These are phyloP conservation scores for Debaryomyces hansenii DNA, from an alignment of 805 yeast genomes.

Conservation along the genomic window DNA sequence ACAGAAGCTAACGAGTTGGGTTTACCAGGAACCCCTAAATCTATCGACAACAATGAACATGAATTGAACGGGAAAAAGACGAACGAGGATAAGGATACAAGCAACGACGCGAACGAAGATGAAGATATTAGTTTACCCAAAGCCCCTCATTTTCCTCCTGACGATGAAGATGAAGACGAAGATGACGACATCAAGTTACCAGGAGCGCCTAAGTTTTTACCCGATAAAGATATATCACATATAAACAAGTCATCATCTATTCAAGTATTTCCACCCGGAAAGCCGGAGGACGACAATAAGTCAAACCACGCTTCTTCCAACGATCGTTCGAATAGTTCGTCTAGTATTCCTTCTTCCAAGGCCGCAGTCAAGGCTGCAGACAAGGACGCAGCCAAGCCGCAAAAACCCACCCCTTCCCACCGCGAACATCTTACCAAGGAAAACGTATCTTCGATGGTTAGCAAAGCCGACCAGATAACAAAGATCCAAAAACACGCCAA, in stretches of 20 bases:
- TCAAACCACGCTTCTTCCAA: background rate
- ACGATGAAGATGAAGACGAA: slow-evolving; percentile 15
- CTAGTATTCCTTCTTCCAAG: background rate
- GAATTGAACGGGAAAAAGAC: slow-evolving; percentile 2
- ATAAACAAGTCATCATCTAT: slow-evolving; percentile 40
- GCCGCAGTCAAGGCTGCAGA: background rate
- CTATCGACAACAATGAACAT: slow-evolving; percentile 4
- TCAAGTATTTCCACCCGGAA: slow-evolving; percentile 30
- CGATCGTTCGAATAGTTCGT: background rate
- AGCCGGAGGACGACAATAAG: background rate
- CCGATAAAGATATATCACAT: slow-evolving; percentile 36
- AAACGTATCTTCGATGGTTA: slow-evolving; percentile 51
- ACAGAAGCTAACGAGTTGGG: background rate
- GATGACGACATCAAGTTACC: slow-evolving; percentile 32
- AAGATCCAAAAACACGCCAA: slow-evolving; percentile 69
- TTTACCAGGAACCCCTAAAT: slow-evolving; percentile 2
- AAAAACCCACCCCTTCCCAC: background rate
- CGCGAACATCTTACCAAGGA: slow-evolving; percentile 24
- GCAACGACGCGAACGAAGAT: slow-evolving; percentile 14
- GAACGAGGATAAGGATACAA: background rate
- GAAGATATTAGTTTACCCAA: slow-evolving; percentile 29
- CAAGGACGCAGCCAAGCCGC: background rate
- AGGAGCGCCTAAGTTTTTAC: slow-evolving; percentile 43
- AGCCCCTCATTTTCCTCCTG: slow-evolving; percentile 38
- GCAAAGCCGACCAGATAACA: slow-evolving; percentile 54